Percentiles rank a stretch among this genome's conserved stretches.
Evolutionary conservation across 805 yeast genomes (phyloP).

Genomic region (Jamesozyma hellenica): DNA sequence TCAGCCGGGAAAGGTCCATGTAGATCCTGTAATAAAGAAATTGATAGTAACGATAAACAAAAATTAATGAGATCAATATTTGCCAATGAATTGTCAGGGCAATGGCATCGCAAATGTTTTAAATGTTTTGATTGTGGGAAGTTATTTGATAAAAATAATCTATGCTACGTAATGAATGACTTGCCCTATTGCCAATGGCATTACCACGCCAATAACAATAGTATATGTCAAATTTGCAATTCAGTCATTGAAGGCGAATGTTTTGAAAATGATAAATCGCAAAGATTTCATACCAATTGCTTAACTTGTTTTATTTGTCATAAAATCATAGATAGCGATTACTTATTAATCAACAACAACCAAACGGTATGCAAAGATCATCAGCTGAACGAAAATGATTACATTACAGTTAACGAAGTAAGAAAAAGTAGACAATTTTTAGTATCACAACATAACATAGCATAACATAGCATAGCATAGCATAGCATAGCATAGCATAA

Average conservation of each 20-base stretch:
- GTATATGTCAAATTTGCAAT: conserved; percentile 62
- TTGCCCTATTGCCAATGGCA: conserved; percentile 74
- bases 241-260: conserved; percentile 85
- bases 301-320: conserved; percentile 58
- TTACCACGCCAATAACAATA: conserved; percentile 62
- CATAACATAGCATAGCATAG: no score
- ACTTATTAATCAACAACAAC: conserved; percentile 28
- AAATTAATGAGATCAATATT: not conserved
- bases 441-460: no score
- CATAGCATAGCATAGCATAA: no score
- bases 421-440: no score
- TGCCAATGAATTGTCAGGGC: conserved; percentile 56
- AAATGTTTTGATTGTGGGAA: conserved; percentile 55
- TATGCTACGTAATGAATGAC: conserved; percentile 70
- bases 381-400: no score
- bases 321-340: conserved; percentile 42
- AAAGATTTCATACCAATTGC: conserved; percentile 70
- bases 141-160: conserved; percentile 47
- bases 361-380: conserved; percentile 25
- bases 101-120: conserved; percentile 90
- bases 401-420: no score
- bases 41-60: conserved; percentile 18
- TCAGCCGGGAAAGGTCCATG: conserved; percentile 74
- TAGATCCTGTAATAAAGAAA: conserved; percentile 53
- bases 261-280: conserved; percentile 60